Evolutionary conservation across 805 yeast genomes (phyloP).

Genomic region (Suhomyces emberorum): DNA sequence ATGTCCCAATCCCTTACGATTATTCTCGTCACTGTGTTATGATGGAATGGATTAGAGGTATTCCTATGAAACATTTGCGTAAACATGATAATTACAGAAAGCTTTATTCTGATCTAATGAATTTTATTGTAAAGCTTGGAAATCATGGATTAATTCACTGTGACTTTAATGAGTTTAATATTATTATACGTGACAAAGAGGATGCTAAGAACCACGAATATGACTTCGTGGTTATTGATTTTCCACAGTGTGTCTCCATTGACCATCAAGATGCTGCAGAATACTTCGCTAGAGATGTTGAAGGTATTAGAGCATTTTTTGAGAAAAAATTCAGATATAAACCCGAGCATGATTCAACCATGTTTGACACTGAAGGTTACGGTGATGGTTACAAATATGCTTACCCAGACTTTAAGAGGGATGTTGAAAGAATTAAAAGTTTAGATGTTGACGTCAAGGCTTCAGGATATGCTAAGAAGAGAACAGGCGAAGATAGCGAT

Average conservation of each 20-base stretch:
- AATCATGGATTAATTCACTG: constrained; percentile 92
- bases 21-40: constrained; percentile 87
- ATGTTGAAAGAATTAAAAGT: constrained; percentile 62
- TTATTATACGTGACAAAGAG: constrained; percentile 70
- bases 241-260: constrained; percentile 96
- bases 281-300: constrained; percentile 90
- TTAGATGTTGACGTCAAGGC: constrained; percentile 89
- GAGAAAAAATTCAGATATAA: constrained; percentile 69
- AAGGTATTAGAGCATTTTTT: constrained; percentile 83
- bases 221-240: constrained; percentile 90
- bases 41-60: constrained; percentile 90
- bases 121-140: constrained; percentile 77
- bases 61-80: constrained; percentile 79
- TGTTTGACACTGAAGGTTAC: constrained; percentile 75
- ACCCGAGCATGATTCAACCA: constrained; percentile 63
- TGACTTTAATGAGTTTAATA: constrained; percentile 96
- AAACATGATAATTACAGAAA: constrained; percentile 66
- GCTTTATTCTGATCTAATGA: constrained; percentile 83
- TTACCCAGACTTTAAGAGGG: constrained; percentile 77
- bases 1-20: constrained; percentile 87
- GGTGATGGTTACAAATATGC: constrained; percentile 77
- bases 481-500: constrained; percentile 26
- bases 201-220: constrained; percentile 47
- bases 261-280: constrained; percentile 85
- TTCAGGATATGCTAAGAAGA: constrained; percentile 66